Percentiles rank a stretch among this genome's conserved stretches.
phyloP scores from a whole-genome alignment of 108 stramenopile genomes.

The Bacterosira constricta region DNA sequence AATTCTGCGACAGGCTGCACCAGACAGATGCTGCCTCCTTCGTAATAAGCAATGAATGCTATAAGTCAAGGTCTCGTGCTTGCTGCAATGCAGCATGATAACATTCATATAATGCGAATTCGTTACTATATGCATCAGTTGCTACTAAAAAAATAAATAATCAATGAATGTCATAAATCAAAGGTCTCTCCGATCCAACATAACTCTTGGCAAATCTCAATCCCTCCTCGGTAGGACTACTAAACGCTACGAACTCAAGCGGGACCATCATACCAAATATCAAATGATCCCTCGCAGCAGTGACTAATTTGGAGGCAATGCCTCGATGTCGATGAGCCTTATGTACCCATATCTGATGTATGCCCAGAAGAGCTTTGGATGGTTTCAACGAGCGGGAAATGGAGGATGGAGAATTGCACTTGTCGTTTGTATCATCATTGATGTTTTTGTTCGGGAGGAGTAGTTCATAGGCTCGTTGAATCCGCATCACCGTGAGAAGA shows the following conservation, averaged over 20 bases:
- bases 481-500: slow-evolving; percentile 50
- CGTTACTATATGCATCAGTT: too few species aligned
- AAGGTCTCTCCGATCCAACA: slow-evolving; percentile 34
- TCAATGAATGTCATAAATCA: slow-evolving; percentile 50
- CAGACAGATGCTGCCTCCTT: too few species aligned
- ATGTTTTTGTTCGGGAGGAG: not conserved
- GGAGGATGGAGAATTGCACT: not conserved
- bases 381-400: slow-evolving; percentile 47
- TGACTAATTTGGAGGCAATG: slow-evolving; percentile 72
- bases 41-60: too few species aligned
- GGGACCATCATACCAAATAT: slow-evolving; percentile 72
- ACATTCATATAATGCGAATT: too few species aligned
- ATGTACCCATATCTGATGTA: slow-evolving; percentile 85
- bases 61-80: too few species aligned
- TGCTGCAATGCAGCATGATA: too few species aligned
- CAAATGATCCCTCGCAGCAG: slow-evolving; percentile 62
- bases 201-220: slow-evolving; percentile 64
- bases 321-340: slow-evolving; percentile 49
- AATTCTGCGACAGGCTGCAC: too few species aligned
- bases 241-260: slow-evolving; percentile 64
- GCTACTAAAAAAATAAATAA: too few species aligned
- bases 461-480: slow-evolving; percentile 60
- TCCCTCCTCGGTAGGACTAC: slow-evolving; percentile 83
- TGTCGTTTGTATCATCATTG: not conserved
- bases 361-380: slow-evolving; percentile 61